A percentile compares a stretch with the other conserved stretches of the same genome.
Conservation (phyloP, 108 stramenopile genomes). For the Conticribra weissflogii region DNA sequence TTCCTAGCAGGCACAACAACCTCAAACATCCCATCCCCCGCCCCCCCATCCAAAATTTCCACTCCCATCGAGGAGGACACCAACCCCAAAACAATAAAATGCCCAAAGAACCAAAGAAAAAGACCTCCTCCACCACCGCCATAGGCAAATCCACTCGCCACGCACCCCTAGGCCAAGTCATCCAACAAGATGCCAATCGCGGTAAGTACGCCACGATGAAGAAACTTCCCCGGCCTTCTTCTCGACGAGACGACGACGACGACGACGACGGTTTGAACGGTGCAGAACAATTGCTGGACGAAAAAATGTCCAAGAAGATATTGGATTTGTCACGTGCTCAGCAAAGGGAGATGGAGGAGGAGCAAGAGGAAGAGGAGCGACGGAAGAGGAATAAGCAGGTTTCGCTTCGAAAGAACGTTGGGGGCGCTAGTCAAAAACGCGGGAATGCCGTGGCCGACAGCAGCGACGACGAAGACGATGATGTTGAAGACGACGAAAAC, state of each 20-base stretch:
- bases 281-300: constrained; percentile 64
- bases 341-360: constrained; percentile 70
- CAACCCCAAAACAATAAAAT: too few species aligned
- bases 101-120: constrained; percentile 51
- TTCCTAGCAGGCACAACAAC: too few species aligned
- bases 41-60: too few species aligned
- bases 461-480: constrained; percentile 66
- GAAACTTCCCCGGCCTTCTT: constrained; percentile 19
- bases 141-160: constrained; percentile 54
- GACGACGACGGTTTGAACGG: constrained; percentile 29
- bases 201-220: constrained; percentile 66
- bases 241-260: constrained; percentile 24
- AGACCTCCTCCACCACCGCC: constrained; percentile 19
- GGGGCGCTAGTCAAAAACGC: too few species aligned
- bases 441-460: constrained; percentile 70
- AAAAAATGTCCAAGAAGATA: constrained; percentile 62
- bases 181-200: constrained; percentile 73
- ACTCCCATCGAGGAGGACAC: too few species aligned
- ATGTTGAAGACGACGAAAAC: constrained; percentile 13
- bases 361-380: constrained; percentile 25
- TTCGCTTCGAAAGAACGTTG: too few species aligned
- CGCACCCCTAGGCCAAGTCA: constrained; percentile 86
- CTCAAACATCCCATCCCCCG: not conserved
- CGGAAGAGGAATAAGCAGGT: constrained; percentile 1
- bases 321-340: constrained; percentile 73